Percentiles rank a stretch among this genome's conserved stretches.
Evolutionary conservation across 768 basidiomycete species (phyloP).

Genomic region (Xerocomellus intermedius): DNA sequence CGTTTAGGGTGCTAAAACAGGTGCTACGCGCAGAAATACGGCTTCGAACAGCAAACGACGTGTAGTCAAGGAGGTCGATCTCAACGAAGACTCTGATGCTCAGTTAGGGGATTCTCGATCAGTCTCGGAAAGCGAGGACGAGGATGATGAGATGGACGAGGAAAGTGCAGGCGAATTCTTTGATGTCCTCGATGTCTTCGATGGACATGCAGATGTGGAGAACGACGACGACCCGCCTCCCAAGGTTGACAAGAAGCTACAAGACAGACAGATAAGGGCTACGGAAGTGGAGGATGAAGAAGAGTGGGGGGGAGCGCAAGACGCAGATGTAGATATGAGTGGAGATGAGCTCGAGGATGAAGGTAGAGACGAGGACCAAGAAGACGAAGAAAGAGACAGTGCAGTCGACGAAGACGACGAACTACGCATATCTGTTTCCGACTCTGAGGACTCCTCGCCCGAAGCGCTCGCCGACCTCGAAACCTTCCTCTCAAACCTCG

Average conservation of each 20-base stretch:
- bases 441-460: slow-evolving; percentile 48
- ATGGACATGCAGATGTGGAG: slow-evolving; percentile 51
- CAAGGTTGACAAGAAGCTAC: slow-evolving; percentile 7
- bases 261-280: slow-evolving; percentile 49
- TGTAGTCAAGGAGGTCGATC: slow-evolving; percentile 55
- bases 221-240: slow-evolving; percentile 8
- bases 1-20: slow-evolving; percentile 24
- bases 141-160: slow-evolving; percentile 46
- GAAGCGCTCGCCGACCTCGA: slow-evolving; percentile 70
- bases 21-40: slow-evolving; percentile 20
- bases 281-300: slow-evolving; percentile 43
- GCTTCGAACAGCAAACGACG: slow-evolving; percentile 24
- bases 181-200: slow-evolving; percentile 63
- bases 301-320: slow-evolving; percentile 23
- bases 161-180: slow-evolving; percentile 55
- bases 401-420: slow-evolving; percentile 38
- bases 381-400: slow-evolving; percentile 33
- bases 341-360: slow-evolving; percentile 38
- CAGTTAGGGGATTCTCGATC: slow-evolving; percentile 21
- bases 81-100: slow-evolving; percentile 56
- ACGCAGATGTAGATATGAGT: slow-evolving; percentile 31
- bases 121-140: slow-evolving; percentile 30
- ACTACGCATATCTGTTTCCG: slow-evolving; percentile 46
- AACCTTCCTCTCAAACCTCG: slow-evolving; percentile 67
- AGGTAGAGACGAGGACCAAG: slow-evolving; percentile 10